These are phyloP conservation scores for Verticillium zaregamsianum DNA, from an alignment of 2,329 filamentous ascomycete species.

Conservation along the genomic window DNA sequence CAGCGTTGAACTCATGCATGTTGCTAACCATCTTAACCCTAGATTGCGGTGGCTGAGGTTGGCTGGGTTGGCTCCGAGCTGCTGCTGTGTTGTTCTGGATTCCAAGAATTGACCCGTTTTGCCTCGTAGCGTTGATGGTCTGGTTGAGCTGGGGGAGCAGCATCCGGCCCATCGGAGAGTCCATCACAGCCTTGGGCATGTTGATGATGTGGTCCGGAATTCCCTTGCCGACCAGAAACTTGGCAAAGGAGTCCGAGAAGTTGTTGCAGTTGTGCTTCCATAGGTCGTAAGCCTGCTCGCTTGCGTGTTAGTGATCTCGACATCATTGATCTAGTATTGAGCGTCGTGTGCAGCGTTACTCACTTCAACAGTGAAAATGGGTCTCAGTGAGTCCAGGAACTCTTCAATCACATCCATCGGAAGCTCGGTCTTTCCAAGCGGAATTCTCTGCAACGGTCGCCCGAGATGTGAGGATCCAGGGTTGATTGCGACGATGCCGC, in stretches of 20 bases:
- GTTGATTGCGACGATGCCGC: slow-evolving; percentile 74
- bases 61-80: slow-evolving; percentile 16
- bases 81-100: slow-evolving; percentile 32
- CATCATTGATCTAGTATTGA: background rate
- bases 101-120: slow-evolving; percentile 49
- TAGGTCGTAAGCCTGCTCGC: slow-evolving; percentile 71
- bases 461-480: slow-evolving; percentile 87
- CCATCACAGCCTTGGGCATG: slow-evolving; percentile 79
- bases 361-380: slow-evolving; percentile 78
- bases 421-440: slow-evolving; percentile 72
- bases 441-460: slow-evolving; percentile 69
- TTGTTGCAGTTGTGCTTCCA: slow-evolving; percentile 97
- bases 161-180: slow-evolving; percentile 86
- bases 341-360: slow-evolving; percentile 1
- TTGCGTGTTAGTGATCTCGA: background rate
- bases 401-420: slow-evolving; percentile 79
- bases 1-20: slow-evolving; percentile 54
- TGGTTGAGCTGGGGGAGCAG: slow-evolving; percentile 65
- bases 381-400: slow-evolving; percentile 78
- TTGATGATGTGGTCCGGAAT: slow-evolving; percentile 85
- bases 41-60: slow-evolving; percentile 18
- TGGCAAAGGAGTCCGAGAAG: slow-evolving; percentile 88
- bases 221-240: slow-evolving; percentile 81
- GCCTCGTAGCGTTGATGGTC: slow-evolving; percentile 44
- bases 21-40: slow-evolving; percentile 58